Evolutionary conservation across 768 basidiomycete species (phyloP).

Genomic region (Rhodotorula graminis): DNA sequence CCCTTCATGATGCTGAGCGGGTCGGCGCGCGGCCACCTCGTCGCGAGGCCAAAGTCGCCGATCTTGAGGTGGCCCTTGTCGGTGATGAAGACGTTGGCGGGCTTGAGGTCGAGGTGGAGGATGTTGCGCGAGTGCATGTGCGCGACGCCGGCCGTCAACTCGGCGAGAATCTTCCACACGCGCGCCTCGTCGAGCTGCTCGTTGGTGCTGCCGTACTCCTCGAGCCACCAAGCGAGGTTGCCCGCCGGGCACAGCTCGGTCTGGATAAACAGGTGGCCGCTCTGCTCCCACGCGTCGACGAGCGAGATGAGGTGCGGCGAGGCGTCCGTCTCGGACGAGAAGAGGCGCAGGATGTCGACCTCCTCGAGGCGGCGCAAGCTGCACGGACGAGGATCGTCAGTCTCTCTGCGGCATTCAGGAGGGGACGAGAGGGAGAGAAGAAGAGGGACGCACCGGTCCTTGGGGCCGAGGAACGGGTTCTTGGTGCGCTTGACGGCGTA

Average conservation of each 20-base stretch:
- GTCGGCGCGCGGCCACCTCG: constrained; percentile 69
- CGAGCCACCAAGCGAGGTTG: constrained; percentile 82
- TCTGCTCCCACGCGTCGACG: constrained; percentile 94
- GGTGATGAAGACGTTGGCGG: constrained; percentile 91
- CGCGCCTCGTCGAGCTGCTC: constrained; percentile 82
- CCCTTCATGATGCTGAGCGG: constrained; percentile 44
- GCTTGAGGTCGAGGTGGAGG: constrained; percentile 94
- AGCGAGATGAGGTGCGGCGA: constrained; percentile 73
- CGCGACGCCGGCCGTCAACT: constrained; percentile 77
- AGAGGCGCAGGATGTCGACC: constrained; percentile 80
- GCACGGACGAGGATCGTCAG: constrained; percentile 1
- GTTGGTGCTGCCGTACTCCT: constrained; percentile 74
- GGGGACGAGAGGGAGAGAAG: neutral
- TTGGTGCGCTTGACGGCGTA: constrained; percentile 94
- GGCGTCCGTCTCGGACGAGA: constrained; percentile 49
- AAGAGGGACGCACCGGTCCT: constrained; percentile 66
- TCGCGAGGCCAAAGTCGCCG: constrained; percentile 99
- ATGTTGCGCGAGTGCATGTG: constrained; percentile 86
- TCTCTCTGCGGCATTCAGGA: neutral
- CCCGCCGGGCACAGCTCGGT: constrained; percentile 93
- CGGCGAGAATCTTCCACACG: constrained; percentile 92
- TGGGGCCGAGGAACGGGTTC: constrained; percentile 72
- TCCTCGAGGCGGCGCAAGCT: constrained; percentile 78
- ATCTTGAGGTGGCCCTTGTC: constrained; percentile 84
- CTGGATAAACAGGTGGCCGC: constrained; percentile 78